Conservation (phyloP, 163 green algal species). For the Chlamydomonas reinhardtii region DNA sequence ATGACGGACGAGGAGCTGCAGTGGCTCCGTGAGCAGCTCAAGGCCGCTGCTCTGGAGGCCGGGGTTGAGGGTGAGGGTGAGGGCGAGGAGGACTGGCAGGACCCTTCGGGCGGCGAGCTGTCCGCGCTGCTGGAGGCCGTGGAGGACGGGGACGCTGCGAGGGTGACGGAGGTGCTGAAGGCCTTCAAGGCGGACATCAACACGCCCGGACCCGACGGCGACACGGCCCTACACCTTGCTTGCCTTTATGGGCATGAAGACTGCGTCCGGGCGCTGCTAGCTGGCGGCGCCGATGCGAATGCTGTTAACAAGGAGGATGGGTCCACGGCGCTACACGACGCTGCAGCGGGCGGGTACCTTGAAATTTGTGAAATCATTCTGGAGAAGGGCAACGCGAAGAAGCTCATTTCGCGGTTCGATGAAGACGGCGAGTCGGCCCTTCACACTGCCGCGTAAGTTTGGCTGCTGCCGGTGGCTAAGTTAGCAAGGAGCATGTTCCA, state of each 20-base stretch:
- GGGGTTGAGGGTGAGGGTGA: slow-evolving; percentile 39
- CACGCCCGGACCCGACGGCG: slow-evolving; percentile 67
- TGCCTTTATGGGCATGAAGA: slow-evolving; percentile 74
- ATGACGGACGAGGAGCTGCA: slow-evolving; percentile 12
- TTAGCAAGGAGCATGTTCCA: too few species aligned
- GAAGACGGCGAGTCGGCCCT: slow-evolving; percentile 82
- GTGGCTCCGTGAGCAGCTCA: slow-evolving; percentile 58
- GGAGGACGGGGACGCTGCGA: slow-evolving; percentile 38
- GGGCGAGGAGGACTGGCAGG: slow-evolving; percentile 48
- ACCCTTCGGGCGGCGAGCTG: slow-evolving; percentile 52
- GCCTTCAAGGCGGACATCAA: slow-evolving; percentile 34
- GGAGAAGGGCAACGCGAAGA: not conserved
- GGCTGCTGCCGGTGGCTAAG: too few species aligned
- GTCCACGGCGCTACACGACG: slow-evolving; percentile 81
- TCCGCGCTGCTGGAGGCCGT: slow-evolving; percentile 47
- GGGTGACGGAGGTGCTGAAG: slow-evolving; percentile 36
- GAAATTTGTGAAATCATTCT: slow-evolving; percentile 69
- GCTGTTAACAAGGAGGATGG: slow-evolving; percentile 65
- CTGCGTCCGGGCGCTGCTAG: slow-evolving; percentile 69
- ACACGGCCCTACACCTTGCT: slow-evolving; percentile 82
- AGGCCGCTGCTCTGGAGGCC: slow-evolving; percentile 21
- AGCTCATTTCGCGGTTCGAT: slow-evolving; percentile 45
- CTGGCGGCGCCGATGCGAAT: slow-evolving; percentile 53
- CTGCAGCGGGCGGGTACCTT: slow-evolving; percentile 73
- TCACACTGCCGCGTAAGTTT: slow-evolving; percentile 73